Conservation (phyloP, 2,329 filamentous ascomycete species). For the Aspergillus sp. region DNA sequence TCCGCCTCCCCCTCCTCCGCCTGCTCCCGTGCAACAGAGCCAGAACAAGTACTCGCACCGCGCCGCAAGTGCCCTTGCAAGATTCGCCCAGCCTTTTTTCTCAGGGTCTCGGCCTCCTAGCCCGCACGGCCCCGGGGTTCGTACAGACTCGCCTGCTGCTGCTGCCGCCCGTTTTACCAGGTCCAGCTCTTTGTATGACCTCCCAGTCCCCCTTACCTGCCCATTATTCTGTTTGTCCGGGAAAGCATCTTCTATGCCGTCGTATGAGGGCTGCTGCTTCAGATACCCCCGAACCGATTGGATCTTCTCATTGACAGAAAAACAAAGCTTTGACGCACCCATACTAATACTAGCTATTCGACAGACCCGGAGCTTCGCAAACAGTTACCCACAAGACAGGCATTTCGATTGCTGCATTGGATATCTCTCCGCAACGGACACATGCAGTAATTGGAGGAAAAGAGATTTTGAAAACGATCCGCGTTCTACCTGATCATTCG, state of each 20-base stretch:
- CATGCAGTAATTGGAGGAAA: conserved; percentile 65
- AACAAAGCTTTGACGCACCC: conserved; percentile 5
- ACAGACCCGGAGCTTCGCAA: conserved; percentile 50
- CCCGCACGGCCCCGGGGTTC: conserved; percentile 45
- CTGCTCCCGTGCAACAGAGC: conserved; percentile 34
- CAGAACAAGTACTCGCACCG: conserved; percentile 44
- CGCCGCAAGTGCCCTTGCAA: conserved; percentile 49
- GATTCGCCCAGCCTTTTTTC: conserved; percentile 56
- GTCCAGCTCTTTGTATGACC: conserved; percentile 42
- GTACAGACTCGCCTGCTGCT: conserved; percentile 27
- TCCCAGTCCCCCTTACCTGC: conserved; percentile 16
- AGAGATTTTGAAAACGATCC: conserved; percentile 66
- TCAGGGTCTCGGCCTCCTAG: conserved; percentile 56
- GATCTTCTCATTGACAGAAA: background rate
- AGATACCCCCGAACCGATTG: background rate
- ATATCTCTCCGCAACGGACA: conserved; percentile 62
- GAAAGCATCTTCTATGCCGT: background rate
- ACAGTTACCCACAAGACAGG: conserved; percentile 64
- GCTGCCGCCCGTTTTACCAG: conserved; percentile 33
- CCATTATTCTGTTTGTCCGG: background rate
- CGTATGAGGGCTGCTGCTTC: background rate
- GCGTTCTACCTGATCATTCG: conserved; percentile 56
- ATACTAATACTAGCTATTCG: conserved; percentile 19
- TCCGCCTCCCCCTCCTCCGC: conserved; percentile 37
- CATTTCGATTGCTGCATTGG: conserved; percentile 62